Conservation (phyloP, 2,329 filamentous ascomycete genomes). For the Colletotrichum somersetense region DNA sequence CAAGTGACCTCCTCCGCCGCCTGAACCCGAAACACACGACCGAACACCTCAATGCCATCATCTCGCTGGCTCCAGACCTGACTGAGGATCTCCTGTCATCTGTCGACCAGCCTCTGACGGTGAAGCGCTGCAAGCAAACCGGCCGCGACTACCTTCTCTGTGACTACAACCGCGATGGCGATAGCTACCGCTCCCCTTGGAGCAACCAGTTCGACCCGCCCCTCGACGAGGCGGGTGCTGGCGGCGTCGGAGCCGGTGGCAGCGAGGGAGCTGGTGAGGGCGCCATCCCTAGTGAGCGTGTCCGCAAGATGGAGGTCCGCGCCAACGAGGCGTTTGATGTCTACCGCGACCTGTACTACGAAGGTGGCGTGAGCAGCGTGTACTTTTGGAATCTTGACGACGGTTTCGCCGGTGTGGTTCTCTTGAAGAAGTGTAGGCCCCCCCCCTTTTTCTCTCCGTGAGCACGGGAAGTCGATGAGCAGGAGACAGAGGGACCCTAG, state of each 20-base stretch:
- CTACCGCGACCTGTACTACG: slow-evolving; percentile 96
- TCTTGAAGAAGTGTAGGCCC: slow-evolving; percentile 88
- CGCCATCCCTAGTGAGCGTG: slow-evolving; percentile 88
- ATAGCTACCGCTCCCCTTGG: slow-evolving; percentile 98
- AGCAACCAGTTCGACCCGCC: slow-evolving; percentile 98
- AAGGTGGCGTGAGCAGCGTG: slow-evolving; percentile 94
- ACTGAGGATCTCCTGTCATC: slow-evolving; percentile 98
- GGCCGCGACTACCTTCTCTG: slow-evolving; percentile 97
- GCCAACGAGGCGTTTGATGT: slow-evolving; percentile 98
- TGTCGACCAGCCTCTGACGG: slow-evolving; percentile 92
- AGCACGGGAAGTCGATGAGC: background rate
- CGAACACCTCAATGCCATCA: slow-evolving; percentile 88
- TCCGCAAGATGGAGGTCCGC: slow-evolving; percentile 92
- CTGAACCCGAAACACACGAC: slow-evolving; percentile 95
- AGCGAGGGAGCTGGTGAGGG: slow-evolving; percentile 78
- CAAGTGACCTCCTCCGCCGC: slow-evolving; percentile 95
- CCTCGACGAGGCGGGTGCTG: slow-evolving; percentile 72
- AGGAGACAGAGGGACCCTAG: background rate
- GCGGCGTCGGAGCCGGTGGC: slow-evolving; percentile 63
- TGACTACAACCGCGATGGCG: slow-evolving; percentile 99
- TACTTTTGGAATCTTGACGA: slow-evolving; percentile 99
- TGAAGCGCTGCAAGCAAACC: slow-evolving; percentile 87
- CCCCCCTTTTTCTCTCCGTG: slow-evolving; percentile 39
- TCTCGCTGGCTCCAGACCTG: slow-evolving; percentile 87
- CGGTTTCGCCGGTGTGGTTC: slow-evolving; percentile 94